These are phyloP conservation scores for Heteromeles arbutifolia DNA, from an alignment of 306 rosid genomes.

Conservation along the genomic window DNA sequence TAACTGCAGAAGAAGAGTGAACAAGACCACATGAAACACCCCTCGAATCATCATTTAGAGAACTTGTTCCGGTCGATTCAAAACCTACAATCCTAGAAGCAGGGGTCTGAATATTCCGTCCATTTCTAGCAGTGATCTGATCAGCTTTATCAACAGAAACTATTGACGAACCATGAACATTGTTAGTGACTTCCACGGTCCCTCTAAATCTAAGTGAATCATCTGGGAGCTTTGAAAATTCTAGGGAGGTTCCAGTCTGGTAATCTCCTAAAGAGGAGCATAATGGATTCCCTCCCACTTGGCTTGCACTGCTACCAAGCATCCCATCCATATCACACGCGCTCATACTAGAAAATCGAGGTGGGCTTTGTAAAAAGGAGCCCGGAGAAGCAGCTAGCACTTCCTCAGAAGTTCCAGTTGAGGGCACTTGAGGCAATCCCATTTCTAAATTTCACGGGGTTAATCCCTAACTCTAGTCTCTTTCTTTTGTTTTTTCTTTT, in stretches of 20 bases:
- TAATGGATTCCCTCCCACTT: constrained; percentile 25
- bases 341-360: constrained; percentile 49
- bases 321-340: constrained; percentile 43
- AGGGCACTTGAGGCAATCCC: constrained; percentile 88
- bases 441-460: constrained; percentile 25
- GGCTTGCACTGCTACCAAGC: constrained; percentile 30
- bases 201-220: constrained; percentile 35
- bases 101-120: constrained; percentile 49
- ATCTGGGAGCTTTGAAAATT: constrained; percentile 39
- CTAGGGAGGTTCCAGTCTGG: constrained; percentile 40
- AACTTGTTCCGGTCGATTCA: constrained; percentile 47
- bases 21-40: constrained; percentile 27
- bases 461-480: background rate
- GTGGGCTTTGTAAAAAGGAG: constrained; percentile 47
- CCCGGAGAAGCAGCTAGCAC: constrained; percentile 32
- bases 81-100: constrained; percentile 92
- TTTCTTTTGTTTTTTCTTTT: background rate
- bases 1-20: constrained; percentile 28
- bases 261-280: constrained; percentile 55
- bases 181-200: constrained; percentile 50
- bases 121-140: constrained; percentile 35
- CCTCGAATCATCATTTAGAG: constrained; percentile 32
- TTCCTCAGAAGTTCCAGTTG: constrained; percentile 48
- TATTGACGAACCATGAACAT: constrained; percentile 55
- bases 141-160: constrained; percentile 43